Evolutionary conservation across 352 stramenopile species (phyloP).

Genomic region (Plasmopara viticola): DNA sequence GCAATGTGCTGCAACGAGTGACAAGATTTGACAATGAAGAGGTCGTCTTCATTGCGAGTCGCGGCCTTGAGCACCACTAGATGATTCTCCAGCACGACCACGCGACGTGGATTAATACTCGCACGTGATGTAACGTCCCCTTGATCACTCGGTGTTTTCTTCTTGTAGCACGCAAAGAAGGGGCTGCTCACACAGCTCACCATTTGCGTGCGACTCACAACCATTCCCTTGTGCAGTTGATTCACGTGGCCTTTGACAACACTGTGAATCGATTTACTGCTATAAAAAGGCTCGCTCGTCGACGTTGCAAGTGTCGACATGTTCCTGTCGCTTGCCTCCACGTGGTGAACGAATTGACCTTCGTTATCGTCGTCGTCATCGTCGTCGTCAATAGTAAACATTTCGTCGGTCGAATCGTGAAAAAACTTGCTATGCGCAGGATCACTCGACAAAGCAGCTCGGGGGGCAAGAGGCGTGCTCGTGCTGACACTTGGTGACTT

Average conservation of each 20-base stretch:
- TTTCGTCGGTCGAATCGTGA: conserved; percentile 59
- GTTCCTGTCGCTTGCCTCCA: conserved; percentile 24
- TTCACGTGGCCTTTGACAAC: conserved; percentile 45
- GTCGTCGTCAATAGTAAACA: conserved; percentile 81
- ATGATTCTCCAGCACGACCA: conserved; percentile 70
- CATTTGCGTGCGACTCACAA: conserved; percentile 62
- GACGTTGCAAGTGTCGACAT: conserved; percentile 39
- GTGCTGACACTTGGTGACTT: conserved; percentile 5
- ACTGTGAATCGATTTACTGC: conserved; percentile 30
- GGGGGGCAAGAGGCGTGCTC: conserved; percentile 14
- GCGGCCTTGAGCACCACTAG: conserved; percentile 68
- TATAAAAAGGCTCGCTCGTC: conserved; percentile 34
- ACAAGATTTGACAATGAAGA: conserved; percentile 73
- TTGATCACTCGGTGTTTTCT: conserved; percentile 37
- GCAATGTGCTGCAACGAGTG: conserved; percentile 64
- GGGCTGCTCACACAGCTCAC: conserved; percentile 56
- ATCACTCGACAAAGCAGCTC: conserved; percentile 20
- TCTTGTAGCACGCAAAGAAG: conserved; percentile 86
- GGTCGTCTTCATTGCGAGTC: conserved; percentile 60
- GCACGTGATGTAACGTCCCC: conserved; percentile 9
- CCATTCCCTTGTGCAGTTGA: conserved; percentile 59
- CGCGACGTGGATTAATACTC: conserved; percentile 48
- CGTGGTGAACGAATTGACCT: conserved; percentile 22
- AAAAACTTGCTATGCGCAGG: conserved; percentile 34
- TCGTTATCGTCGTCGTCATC: conserved; percentile 57